phyloP scores from a whole-genome alignment of 139 green algal species.

The Asterochloris erici region DNA sequence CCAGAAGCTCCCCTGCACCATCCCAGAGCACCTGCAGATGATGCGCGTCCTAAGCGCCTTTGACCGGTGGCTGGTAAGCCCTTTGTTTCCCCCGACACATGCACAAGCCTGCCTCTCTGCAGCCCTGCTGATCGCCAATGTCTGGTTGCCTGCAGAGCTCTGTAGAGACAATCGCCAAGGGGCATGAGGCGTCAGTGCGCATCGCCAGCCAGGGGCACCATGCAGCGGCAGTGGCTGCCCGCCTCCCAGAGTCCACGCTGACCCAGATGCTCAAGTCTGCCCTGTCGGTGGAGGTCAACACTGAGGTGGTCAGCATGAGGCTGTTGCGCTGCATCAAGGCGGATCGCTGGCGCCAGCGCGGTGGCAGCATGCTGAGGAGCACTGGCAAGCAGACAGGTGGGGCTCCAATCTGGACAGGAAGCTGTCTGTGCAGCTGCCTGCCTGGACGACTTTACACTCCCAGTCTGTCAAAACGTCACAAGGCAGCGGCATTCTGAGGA shows the following conservation, averaged over 20 bases:
- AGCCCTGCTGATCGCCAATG: neutral
- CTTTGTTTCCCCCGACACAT: neutral
- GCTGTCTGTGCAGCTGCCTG: too few species aligned
- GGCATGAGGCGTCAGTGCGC: constrained; percentile 21
- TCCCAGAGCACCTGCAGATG: constrained; percentile 29
- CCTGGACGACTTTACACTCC: too few species aligned
- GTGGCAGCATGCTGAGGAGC: constrained; percentile 2
- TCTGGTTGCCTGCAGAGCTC: neutral
- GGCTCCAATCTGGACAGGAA: too few species aligned
- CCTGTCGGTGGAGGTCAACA: constrained; percentile 41
- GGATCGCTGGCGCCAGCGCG: constrained; percentile 38
- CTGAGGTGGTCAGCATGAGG: constrained; percentile 12
- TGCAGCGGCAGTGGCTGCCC: constrained; percentile 9
- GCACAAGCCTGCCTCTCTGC: neutral
- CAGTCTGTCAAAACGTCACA: too few species aligned
- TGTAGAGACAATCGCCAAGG: constrained; percentile 12
- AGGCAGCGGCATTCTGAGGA: too few species aligned
- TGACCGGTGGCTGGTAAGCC: constrained; percentile 41
- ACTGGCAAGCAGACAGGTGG: constrained; percentile 19
- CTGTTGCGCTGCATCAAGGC: constrained; percentile 37
- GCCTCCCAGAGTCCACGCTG: constrained; percentile 31
- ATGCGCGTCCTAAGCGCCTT: constrained; percentile 32
- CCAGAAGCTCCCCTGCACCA: constrained; percentile 28
- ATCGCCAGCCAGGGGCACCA: constrained; percentile 16
- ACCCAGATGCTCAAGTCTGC: constrained; percentile 36